phyloP scores from a whole-genome alignment of 2,329 filamentous ascomycete species.

The Aspergillus sergii region DNA sequence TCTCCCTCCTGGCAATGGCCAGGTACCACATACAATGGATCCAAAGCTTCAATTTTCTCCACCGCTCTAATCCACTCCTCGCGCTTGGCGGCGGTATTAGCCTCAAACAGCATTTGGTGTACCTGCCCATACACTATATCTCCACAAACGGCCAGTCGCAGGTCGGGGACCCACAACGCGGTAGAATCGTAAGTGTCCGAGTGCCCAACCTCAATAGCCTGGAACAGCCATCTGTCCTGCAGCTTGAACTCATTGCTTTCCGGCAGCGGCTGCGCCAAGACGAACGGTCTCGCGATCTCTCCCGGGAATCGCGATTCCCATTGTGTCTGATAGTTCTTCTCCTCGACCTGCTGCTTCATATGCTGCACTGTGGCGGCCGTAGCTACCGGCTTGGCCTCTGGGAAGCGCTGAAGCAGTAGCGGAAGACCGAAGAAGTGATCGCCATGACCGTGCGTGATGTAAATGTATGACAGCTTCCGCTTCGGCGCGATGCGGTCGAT shows the following conservation, averaged over 20 bases:
- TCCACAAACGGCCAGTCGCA: constrained; percentile 9
- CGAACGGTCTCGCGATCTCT: constrained; percentile 5
- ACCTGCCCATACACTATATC: constrained; percentile 13
- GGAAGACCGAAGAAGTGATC: constrained; percentile 45
- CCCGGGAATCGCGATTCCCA: constrained; percentile 11
- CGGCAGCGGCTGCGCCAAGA: constrained; percentile 1
- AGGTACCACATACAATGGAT: constrained; percentile 9
- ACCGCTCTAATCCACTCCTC: constrained; percentile 11
- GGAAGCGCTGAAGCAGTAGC: constrained; percentile 32
- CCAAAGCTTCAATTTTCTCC: constrained; percentile 11
- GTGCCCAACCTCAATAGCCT: constrained; percentile 9
- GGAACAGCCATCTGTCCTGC: constrained; percentile 2
- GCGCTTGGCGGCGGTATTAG: constrained; percentile 5
- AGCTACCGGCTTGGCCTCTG: constrained; percentile 15
- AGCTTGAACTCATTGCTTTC: constrained; percentile 2
- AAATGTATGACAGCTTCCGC: constrained; percentile 38
- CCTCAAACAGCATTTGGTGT: constrained; percentile 12
- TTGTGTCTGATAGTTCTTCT: not conserved
- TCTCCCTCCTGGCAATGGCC: constrained; percentile 11
- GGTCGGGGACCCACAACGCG: constrained; percentile 10
- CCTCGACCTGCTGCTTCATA: constrained; percentile 12
- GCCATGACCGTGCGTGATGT: constrained; percentile 48
- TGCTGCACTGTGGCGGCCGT: constrained; percentile 5
- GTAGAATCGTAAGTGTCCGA: constrained; percentile 12
- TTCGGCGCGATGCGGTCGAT: constrained; percentile 34